Evolutionary conservation across 257 asterid genomes (phyloP), one percentile per base, ranked within the genome.

Genomic region (Leptodermis oblonga): DNA sequence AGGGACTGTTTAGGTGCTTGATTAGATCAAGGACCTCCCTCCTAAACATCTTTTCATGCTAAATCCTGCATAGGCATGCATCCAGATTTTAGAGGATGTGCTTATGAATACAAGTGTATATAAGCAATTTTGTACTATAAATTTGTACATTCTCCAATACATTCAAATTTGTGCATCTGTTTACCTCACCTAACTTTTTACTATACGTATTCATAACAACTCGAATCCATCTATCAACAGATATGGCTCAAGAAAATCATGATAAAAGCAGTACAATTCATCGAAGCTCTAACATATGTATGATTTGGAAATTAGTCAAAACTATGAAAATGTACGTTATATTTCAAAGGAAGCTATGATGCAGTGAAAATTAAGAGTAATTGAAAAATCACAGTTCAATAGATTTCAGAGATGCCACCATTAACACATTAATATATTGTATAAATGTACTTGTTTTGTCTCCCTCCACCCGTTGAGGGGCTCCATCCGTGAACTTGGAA

Each of bases 1-100:
- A 80, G 71, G 66, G 65, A 31, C 41, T 73, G 42, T 81, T 71
- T 68, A 73, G 79, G 75, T 70, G 77, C 73, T 48, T 73, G 67
- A 70, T 81, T 28, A 72, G 73, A 72, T 70, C 73, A n/a, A 74
- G 82, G 52, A 66, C 63, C 22, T 68, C 70, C 33, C 63, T 81
- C 25, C 76, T 77, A 52, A 77, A 74, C 70, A 55, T 74, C 12
- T 28, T 81, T 65, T 74, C 83, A 20, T 61, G 68, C 58, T 74
- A 74, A 72, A 23, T n/a, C 58, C n/a, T 70, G 34, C 55, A 59
- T 60, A 45, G 51, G 36, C 70, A 46, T 59, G n/a, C n/a, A n/a
- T n/a, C 67, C 59, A 23, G 18, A 39, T 64, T 25, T 65, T 30
- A 23, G 62, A 39, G 68, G 53, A n/a, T 15, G 10, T 51, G 71